Evolutionary conservation across 1,284 basidiomycete genomes (phyloP).

Genomic region (Cryptococcus jaspeensis): DNA sequence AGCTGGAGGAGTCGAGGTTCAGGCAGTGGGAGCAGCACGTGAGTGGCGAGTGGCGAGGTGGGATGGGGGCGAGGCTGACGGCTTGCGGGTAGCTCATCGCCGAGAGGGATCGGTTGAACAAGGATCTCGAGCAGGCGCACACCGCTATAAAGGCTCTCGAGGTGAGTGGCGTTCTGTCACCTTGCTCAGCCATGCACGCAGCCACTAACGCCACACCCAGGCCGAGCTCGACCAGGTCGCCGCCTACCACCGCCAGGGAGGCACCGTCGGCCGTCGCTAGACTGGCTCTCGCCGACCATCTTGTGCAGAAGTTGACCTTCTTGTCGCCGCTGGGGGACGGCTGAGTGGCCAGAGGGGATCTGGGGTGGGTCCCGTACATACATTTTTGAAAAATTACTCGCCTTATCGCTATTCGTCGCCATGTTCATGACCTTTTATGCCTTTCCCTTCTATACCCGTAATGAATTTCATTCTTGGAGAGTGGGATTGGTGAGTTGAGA

Average conservation of each 20-base stretch:
- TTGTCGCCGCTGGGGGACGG: too few species aligned
- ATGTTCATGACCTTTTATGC: conserved; percentile 1
- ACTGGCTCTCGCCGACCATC: too few species aligned
- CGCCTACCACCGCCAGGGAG: conserved; percentile 64
- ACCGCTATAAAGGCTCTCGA: conserved; percentile 87
- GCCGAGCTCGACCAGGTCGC: conserved; percentile 84
- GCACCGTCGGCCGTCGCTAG: conserved; percentile 43
- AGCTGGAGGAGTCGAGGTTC: conserved; percentile 95
- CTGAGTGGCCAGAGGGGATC: too few species aligned
- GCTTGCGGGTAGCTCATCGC: conserved; percentile 71
- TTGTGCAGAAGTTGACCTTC: too few species aligned
- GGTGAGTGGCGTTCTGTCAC: conserved; percentile 25
- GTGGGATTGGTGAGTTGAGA: too few species aligned
- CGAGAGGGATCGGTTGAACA: conserved; percentile 94
- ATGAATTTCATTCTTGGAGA: not conserved
- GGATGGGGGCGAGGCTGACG: conserved; percentile 1
- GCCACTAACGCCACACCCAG: conserved; percentile 15
- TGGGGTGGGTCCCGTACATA: too few species aligned
- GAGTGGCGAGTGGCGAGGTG: conserved; percentile 43
- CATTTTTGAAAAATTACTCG: too few species aligned
- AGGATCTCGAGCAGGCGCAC: conserved; percentile 85
- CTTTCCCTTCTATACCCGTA: not conserved
- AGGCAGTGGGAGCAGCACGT: conserved; percentile 99
- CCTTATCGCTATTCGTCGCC: too few species aligned
- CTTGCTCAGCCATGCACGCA: not conserved